Evolutionary conservation across 495 filamentous ascomycete species (phyloP).

Genomic region (Penicillium waksmanii): DNA sequence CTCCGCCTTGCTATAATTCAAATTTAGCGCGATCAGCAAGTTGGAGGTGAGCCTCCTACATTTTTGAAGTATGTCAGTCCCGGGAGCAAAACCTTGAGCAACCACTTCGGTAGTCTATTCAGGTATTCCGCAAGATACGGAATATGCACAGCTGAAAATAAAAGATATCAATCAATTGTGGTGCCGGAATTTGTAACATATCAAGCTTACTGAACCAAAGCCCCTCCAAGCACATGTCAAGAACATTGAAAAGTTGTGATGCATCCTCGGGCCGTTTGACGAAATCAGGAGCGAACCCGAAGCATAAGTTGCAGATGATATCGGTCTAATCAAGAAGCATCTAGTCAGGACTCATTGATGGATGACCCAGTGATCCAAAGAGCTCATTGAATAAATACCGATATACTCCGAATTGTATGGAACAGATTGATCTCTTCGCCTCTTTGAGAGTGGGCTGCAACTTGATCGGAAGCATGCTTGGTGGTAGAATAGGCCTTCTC

Average conservation of each 20-base stretch:
- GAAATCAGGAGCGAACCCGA: not conserved
- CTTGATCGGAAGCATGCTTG: not conserved
- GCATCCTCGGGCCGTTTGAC: not conserved
- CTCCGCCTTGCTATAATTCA: slow-evolving; percentile 1
- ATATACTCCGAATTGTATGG: slow-evolving; percentile 2
- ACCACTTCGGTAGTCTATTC: not conserved
- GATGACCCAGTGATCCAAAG: not conserved
- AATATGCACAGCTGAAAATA: not conserved
- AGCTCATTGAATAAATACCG: not conserved
- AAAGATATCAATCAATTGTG: not conserved
- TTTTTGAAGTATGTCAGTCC: not conserved
- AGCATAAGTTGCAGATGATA: slow-evolving; percentile 3
- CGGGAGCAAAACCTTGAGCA: not conserved
- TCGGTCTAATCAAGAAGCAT: not conserved
- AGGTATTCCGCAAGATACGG: not conserved
- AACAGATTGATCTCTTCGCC: slow-evolving; percentile 3
- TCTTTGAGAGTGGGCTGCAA: not conserved
- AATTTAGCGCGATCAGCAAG: not conserved
- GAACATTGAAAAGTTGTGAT: not conserved
- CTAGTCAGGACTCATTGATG: not conserved
- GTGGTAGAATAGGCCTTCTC: not conserved
- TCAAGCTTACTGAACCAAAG: slow-evolving; percentile 1
- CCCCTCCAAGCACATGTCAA: slow-evolving; percentile 6
- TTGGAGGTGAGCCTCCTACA: not conserved
- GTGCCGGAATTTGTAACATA: not conserved